These are phyloP conservation scores for Tylopilus intermedius DNA, from an alignment of 768 basidiomycete genomes.

Conservation along the genomic window DNA sequence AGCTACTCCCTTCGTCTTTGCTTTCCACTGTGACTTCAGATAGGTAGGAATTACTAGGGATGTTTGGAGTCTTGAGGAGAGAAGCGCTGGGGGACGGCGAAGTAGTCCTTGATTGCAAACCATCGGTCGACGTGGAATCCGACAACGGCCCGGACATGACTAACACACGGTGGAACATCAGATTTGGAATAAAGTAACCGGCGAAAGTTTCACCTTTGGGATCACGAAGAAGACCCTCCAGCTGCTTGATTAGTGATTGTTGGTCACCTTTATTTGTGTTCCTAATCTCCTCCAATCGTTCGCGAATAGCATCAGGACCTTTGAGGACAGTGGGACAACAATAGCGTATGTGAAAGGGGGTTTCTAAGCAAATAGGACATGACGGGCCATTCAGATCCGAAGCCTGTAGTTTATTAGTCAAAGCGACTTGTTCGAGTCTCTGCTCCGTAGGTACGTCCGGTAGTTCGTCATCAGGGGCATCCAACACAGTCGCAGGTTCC, in stretches of 20 bases:
- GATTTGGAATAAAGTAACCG: not conserved
- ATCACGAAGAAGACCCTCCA: slow-evolving; percentile 34
- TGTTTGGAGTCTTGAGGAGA: slow-evolving; percentile 10
- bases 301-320: slow-evolving; percentile 40
- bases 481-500: not conserved
- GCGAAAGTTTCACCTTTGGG: slow-evolving; percentile 21
- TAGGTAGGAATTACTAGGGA: slow-evolving; percentile 31
- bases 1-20: slow-evolving; percentile 38
- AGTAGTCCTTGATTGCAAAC: not conserved
- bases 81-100: slow-evolving; percentile 1
- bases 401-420: not conserved
- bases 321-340: slow-evolving; percentile 45
- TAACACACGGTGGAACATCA: slow-evolving; percentile 11
- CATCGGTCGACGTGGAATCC: not conserved
- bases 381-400: slow-evolving; percentile 4
- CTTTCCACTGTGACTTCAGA: slow-evolving; percentile 36
- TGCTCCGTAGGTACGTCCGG: not conserved
- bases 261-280: slow-evolving; percentile 17
- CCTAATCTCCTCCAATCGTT: slow-evolving; percentile 43
- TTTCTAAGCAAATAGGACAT: slow-evolving; percentile 45
- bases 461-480: not conserved
- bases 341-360: slow-evolving; percentile 44
- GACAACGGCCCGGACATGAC: not conserved
- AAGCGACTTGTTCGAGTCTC: not conserved
- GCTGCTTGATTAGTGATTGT: slow-evolving; percentile 35